Percentiles rank a stretch among this genome's conserved stretches.
These are phyloP conservation scores for Floccularia luteovirens DNA, from an alignment of 768 basidiomycete genomes.

Conservation along the genomic window DNA sequence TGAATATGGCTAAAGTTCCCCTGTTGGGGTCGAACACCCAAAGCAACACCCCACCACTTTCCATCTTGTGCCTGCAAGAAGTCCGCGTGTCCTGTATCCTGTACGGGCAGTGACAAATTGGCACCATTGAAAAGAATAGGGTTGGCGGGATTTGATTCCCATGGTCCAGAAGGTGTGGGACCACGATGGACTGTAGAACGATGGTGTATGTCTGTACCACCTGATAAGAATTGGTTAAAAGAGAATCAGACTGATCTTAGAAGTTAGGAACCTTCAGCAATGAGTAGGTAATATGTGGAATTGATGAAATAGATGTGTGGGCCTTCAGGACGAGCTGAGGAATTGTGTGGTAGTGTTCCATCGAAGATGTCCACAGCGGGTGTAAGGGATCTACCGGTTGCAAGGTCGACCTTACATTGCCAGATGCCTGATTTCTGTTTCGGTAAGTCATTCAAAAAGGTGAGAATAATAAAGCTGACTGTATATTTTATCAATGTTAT, in stretches of 20 bases:
- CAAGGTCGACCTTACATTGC: constrained; percentile 29
- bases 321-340: constrained; percentile 29
- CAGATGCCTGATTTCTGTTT: constrained; percentile 21
- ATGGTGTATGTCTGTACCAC: constrained; percentile 26
- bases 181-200: constrained; percentile 29
- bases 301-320: constrained; percentile 31
- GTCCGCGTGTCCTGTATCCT: constrained; percentile 30
- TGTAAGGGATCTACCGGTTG: constrained; percentile 26
- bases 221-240: constrained; percentile 8
- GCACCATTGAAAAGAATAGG: constrained; percentile 32
- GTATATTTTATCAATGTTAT: constrained; percentile 32
- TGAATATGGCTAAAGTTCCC: constrained; percentile 25
- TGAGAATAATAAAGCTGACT: constrained; percentile 10
- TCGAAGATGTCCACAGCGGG: constrained; percentile 25
- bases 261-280: constrained; percentile 24
- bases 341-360: constrained; percentile 26
- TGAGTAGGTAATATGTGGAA: constrained; percentile 29
- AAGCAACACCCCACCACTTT: constrained; percentile 30
- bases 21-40: constrained; percentile 29
- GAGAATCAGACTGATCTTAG: neutral
- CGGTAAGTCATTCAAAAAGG: neutral
- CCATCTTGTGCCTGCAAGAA: constrained; percentile 25
- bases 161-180: constrained; percentile 28
- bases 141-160: constrained; percentile 30
- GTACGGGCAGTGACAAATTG: constrained; percentile 23